Percentiles rank a stretch among this genome's conserved stretches.
Conservation (phyloP, 2,329 filamentous ascomycete genomes). For the Thelonectria olida region DNA sequence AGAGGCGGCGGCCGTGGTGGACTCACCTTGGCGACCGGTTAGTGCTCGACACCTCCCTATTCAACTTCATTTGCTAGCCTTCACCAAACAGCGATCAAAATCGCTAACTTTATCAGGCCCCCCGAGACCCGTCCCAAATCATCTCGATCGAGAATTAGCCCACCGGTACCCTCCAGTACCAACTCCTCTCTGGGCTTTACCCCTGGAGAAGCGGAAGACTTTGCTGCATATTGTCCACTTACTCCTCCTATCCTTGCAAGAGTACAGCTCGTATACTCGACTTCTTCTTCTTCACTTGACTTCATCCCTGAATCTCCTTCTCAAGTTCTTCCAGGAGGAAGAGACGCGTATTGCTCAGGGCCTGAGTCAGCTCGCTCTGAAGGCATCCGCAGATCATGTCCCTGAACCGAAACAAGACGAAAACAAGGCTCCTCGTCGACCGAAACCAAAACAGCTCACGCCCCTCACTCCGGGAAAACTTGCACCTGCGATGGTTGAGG, state of each 20-base stretch:
- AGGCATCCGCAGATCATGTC: slow-evolving; percentile 43
- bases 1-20: slow-evolving; percentile 42
- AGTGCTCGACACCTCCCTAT: slow-evolving; percentile 16
- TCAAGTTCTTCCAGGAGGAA: slow-evolving; percentile 71
- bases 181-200: slow-evolving; percentile 68
- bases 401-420: slow-evolving; percentile 61
- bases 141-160: slow-evolving; percentile 58
- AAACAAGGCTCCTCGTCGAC: slow-evolving; percentile 70
- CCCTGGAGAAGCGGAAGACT: slow-evolving; percentile 69
- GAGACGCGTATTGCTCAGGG: slow-evolving; percentile 80
- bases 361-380: slow-evolving; percentile 77
- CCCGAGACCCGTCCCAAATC: slow-evolving; percentile 51
- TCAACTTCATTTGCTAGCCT: not conserved
- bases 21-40: slow-evolving; percentile 49
- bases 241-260: slow-evolving; percentile 78
- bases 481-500: slow-evolving; percentile 78
- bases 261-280: slow-evolving; percentile 79
- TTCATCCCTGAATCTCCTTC: slow-evolving; percentile 74
- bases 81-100: not conserved
- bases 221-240: slow-evolving; percentile 78
- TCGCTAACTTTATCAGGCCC: slow-evolving; percentile 41
- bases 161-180: slow-evolving; percentile 66
- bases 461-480: slow-evolving; percentile 69
- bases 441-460: slow-evolving; percentile 68
- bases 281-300: slow-evolving; percentile 75